Evolutionary conservation across 768 basidiomycete genomes (phyloP).

Genomic region (Calocera viscosa): DNA sequence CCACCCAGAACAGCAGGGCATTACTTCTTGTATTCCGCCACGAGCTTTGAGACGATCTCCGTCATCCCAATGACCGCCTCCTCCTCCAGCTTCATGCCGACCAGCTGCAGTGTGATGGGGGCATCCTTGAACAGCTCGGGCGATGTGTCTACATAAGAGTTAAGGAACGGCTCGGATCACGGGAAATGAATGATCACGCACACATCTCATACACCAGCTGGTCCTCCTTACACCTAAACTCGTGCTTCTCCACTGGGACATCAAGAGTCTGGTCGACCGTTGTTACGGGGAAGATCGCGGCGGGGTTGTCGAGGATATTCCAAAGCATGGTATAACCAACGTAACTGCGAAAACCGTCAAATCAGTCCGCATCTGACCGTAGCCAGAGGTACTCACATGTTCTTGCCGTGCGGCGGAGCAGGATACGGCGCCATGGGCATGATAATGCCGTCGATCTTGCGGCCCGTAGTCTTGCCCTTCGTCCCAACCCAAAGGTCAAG

Average conservation of each 20-base stretch:
- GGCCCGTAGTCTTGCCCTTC: constrained; percentile 42
- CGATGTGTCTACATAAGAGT: background rate
- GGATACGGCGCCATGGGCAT: constrained; percentile 46
- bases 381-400: constrained; percentile 30
- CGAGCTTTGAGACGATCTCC: constrained; percentile 37
- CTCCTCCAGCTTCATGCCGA: constrained; percentile 60
- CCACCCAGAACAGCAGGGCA: no score
- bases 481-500: constrained; percentile 53
- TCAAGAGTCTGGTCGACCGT: constrained; percentile 46
- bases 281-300: constrained; percentile 52
- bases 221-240: constrained; percentile 42
- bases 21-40: constrained; percentile 27
- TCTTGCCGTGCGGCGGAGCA: constrained; percentile 52
- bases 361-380: background rate
- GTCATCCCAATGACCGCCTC: constrained; percentile 60
- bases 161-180: background rate
- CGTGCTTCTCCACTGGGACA: constrained; percentile 31
- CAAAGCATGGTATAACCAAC: constrained; percentile 48
- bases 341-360: constrained; percentile 26
- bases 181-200: constrained; percentile 20
- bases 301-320: constrained; percentile 57
- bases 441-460: constrained; percentile 68
- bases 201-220: constrained; percentile 41
- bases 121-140: constrained; percentile 44
- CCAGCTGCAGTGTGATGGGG: constrained; percentile 52